Conservation (phyloP, 768 basidiomycete genomes). For the Lactarius trivialis region DNA sequence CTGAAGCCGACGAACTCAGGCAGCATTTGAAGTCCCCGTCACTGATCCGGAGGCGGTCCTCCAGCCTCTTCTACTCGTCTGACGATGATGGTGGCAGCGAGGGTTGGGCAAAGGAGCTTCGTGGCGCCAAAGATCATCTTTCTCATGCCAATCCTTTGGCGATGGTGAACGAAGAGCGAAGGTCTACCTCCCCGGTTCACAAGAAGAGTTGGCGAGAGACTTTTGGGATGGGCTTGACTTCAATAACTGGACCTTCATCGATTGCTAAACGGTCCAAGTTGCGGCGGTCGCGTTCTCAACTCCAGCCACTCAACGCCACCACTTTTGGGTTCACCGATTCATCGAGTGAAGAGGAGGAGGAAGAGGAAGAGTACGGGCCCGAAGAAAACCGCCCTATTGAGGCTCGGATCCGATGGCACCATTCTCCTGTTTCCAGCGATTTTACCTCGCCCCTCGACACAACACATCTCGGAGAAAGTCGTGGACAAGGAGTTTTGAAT, state of each 20-base stretch:
- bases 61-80: constrained; percentile 69
- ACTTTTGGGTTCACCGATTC: constrained; percentile 2
- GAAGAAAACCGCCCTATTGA: constrained; percentile 73
- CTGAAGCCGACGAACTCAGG: constrained; percentile 22
- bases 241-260: constrained; percentile 19
- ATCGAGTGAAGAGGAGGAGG: constrained; percentile 35
- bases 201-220: constrained; percentile 31
- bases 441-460: not conserved
- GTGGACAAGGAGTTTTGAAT: constrained; percentile 3
- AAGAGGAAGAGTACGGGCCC: constrained; percentile 24
- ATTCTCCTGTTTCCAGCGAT: constrained; percentile 3
- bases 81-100: constrained; percentile 51
- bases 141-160: constrained; percentile 85
- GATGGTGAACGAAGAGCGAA: constrained; percentile 66
- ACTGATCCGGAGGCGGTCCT: constrained; percentile 47
- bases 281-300: constrained; percentile 9
- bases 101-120: constrained; percentile 23
- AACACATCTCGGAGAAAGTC: not conserved
- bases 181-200: constrained; percentile 26
- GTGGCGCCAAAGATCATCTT: constrained; percentile 54
- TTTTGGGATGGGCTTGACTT: constrained; percentile 26
- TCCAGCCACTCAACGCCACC: not conserved
- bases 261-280: constrained; percentile 18
- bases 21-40: constrained; percentile 18
- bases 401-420: constrained; percentile 48